These are phyloP conservation scores for Calonectria pteridis DNA, from an alignment of 2,329 filamentous ascomycete species.

Conservation along the genomic window DNA sequence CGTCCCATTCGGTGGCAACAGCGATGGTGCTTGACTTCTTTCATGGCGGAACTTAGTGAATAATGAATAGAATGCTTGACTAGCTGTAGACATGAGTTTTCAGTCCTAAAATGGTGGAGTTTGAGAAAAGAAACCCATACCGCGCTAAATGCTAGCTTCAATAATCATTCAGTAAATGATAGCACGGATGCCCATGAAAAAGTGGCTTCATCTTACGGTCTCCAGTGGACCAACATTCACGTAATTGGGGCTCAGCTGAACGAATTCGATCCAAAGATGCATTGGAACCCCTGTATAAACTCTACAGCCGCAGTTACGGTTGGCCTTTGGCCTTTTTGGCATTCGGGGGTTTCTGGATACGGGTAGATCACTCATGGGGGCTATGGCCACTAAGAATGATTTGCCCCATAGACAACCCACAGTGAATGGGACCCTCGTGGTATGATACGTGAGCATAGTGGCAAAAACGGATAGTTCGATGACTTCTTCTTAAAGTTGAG, in stretches of 20 bases:
- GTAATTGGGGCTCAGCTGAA: neutral
- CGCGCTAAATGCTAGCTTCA: neutral
- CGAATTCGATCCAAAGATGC: neutral
- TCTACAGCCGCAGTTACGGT: neutral
- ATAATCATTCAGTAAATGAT: neutral
- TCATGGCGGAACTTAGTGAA: neutral
- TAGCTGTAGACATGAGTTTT: neutral
- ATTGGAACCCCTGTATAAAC: neutral
- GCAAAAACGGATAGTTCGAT: neutral
- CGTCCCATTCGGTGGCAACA: neutral
- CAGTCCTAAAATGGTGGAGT: neutral
- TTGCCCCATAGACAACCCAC: neutral
- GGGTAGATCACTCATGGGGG: neutral
- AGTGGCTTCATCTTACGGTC: neutral
- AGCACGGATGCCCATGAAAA: neutral
- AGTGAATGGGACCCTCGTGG: neutral
- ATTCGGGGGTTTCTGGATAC: neutral
- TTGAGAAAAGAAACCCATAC: neutral
- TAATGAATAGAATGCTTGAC: neutral
- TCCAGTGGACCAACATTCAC: neutral
- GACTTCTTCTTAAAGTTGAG: neutral
- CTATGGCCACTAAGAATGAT: neutral
- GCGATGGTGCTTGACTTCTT: neutral
- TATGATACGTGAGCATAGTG: neutral
- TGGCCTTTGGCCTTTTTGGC: neutral